Evolutionary conservation across 352 stramenopile species (phyloP), one percentile per base, ranked within the genome.

Genomic region (Phytophthora macrochlamydospora): DNA sequence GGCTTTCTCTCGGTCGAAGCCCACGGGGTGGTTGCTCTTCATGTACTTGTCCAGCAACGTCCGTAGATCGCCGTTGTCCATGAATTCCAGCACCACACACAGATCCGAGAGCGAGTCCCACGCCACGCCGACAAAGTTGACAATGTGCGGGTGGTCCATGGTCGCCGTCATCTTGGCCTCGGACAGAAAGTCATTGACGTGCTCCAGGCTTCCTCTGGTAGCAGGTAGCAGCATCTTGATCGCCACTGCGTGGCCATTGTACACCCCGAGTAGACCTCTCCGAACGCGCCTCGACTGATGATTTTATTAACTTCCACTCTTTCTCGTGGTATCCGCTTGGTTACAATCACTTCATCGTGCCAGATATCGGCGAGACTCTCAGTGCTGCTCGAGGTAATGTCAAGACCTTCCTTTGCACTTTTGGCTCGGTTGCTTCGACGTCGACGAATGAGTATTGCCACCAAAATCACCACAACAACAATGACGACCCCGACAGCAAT

Each of bases 71-170:
- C 71, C 71, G 11, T 51, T 33, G 4, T 74, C 57, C 50, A 76
- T 65, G 48, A 56, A 75, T 32, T 79, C 71, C 33, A 63, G 49
- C 9, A 79, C 55, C n/a, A 76, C 58, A 33, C 71, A 83, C 14
- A 75, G n/a, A 35, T 76, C 62, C 1, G 42, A 65, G 7, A 75
- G 53, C 35, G 63, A 64, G 28, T 68, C 73, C 75, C 79, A 86
- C 12, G 77, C 77, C 1, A 86, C 72, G 3, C 77, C 79, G 28
- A 86, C 52, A 24, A 85, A 85, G 7, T n/a, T 46, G 1, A 87
- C 67, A 13, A 87, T 80, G 32, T 71, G 64, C n/a, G 70, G 56
- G 45, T 89, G 75, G 2, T 84, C 69, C 35, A 89, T 56, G 9
- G 18, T 24, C 18, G 18, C 18, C 18, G 18, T 24, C 18, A 24